Evolutionary conservation across 2,329 filamentous ascomycete species (phyloP).

Genomic region (Zymoseptoria brevis): DNA sequence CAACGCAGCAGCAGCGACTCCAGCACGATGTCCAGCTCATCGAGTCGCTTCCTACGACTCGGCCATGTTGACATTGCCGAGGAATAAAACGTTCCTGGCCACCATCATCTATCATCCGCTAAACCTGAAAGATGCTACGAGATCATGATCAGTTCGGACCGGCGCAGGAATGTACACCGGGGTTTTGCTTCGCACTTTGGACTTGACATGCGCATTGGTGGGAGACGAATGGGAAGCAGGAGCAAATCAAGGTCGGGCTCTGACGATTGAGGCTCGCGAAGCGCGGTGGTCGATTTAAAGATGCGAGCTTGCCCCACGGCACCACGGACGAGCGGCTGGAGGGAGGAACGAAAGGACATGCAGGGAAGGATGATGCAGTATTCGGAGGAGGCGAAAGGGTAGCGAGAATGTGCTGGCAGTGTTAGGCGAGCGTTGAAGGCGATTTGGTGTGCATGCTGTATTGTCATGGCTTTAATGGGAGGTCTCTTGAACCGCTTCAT

Average conservation of each 20-base stretch:
- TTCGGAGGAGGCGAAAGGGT: neutral
- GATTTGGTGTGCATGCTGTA: neutral
- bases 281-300: neutral
- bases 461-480: neutral
- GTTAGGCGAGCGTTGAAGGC: neutral
- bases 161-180: neutral
- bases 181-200: neutral
- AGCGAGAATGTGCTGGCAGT: neutral
- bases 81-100: neutral
- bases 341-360: neutral
- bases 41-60: slow-evolving; percentile 9
- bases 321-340: neutral
- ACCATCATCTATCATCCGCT: neutral
- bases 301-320: neutral
- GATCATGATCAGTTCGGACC: neutral
- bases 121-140: neutral
- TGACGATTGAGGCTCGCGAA: neutral
- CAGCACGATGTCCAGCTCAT: neutral
- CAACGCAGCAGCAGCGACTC: slow-evolving; percentile 15
- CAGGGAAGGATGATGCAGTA: neutral
- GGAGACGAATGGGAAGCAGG: neutral
- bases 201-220: neutral
- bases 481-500: neutral
- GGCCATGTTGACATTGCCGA: slow-evolving; percentile 6
- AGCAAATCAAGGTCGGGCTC: neutral